phyloP scores from a whole-genome alignment of 306 rosid genomes.

The Rosa rugosa region DNA sequence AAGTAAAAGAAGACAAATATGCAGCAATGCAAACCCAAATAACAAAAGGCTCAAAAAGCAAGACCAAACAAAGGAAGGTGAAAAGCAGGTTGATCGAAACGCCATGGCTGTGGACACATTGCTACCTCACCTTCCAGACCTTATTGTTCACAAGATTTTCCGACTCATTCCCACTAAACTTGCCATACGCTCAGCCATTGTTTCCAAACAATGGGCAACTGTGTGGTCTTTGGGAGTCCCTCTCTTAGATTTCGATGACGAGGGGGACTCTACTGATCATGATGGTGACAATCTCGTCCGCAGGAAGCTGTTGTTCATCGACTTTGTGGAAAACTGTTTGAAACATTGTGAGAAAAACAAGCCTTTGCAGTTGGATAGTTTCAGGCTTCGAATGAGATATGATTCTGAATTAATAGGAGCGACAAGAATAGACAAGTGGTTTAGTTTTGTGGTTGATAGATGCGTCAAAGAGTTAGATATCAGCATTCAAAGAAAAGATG shows the following conservation, averaged over 20 bases:
- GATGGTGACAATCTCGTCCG: background rate
- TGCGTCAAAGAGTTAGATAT: background rate
- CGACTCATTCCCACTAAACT: background rate
- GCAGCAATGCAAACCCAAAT: background rate
- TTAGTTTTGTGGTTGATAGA: background rate
- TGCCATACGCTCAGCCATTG: background rate
- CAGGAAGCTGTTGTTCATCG: background rate
- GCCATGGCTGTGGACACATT: too few species aligned
- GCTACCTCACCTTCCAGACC: background rate
- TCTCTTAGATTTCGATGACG: background rate
- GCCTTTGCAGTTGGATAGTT: background rate
- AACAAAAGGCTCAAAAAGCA: background rate
- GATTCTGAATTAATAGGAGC: background rate
- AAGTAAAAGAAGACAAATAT: background rate
- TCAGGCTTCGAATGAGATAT: background rate
- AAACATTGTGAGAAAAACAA: background rate
- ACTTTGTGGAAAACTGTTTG: background rate
- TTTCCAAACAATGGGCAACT: background rate
- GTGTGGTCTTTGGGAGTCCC: conserved; percentile 5
- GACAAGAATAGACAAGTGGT: background rate
- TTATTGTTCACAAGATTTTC: background rate
- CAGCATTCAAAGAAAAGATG: background rate
- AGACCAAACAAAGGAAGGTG: background rate
- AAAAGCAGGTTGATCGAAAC: too few species aligned
- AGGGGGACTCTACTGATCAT: background rate